A percentile compares a stretch with the other conserved stretches of the same genome.
Conservation (phyloP, 306 rosid species). For the Cotoneaster glaucophyllus region DNA sequence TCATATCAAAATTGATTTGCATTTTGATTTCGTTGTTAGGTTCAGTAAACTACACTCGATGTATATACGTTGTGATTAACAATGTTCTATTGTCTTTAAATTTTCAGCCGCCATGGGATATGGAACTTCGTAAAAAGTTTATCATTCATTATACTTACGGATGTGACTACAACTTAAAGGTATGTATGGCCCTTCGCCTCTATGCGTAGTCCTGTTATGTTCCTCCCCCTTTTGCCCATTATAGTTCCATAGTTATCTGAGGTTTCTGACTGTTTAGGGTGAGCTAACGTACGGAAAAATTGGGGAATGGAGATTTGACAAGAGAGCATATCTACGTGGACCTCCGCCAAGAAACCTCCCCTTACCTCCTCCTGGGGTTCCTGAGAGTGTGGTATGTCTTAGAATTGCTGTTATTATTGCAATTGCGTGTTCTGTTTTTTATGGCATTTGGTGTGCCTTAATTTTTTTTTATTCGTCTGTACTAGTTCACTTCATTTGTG, state of each 20-base stretch:
- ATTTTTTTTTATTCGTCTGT: neutral
- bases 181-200: constrained; percentile 3
- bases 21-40: neutral
- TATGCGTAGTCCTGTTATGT: neutral
- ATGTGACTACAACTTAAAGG: constrained; percentile 86
- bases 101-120: constrained; percentile 97
- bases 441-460: neutral
- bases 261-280: constrained; percentile 47
- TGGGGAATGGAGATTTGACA: constrained; percentile 98
- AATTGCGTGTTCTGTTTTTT: neutral
- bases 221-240: neutral
- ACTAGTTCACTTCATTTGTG: neutral
- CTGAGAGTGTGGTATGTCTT: constrained; percentile 95
- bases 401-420: neutral
- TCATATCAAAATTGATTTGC: constrained; percentile 9
- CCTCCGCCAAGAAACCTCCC: constrained; percentile 77
- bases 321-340: constrained; percentile 76
- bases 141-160: constrained; percentile 91
- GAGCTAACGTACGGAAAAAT: constrained; percentile 79
- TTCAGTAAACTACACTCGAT: neutral
- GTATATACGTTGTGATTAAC: neutral
- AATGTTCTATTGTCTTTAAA: constrained; percentile 11
- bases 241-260: neutral
- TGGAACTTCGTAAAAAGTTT: constrained; percentile 52
- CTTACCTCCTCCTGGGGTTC: constrained; percentile 93